Evolutionary conservation across 2,329 filamentous ascomycete genomes (phyloP).

Genomic region (Aureobasidium zeae): DNA sequence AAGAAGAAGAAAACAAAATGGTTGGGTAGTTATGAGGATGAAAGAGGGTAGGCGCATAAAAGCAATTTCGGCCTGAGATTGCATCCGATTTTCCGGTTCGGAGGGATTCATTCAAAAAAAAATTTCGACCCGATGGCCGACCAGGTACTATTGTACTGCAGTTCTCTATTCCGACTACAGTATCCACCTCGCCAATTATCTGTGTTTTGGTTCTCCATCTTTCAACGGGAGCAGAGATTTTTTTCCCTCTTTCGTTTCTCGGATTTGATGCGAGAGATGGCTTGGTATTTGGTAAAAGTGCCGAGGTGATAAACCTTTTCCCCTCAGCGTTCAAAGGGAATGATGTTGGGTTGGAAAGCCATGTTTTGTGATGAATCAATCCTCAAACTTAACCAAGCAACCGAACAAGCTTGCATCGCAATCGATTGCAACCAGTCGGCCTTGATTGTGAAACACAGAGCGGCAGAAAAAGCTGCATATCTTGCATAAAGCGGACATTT

Average conservation of each 20-base stretch:
- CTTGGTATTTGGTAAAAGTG: background rate
- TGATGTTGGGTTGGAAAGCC: background rate
- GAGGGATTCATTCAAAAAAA: too few relatives aligned
- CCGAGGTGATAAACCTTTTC: background rate
- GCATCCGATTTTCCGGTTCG: conserved; percentile 7
- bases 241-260: background rate
- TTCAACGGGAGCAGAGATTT: background rate
- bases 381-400: too few relatives aligned
- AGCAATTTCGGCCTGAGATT: conserved; percentile 1
- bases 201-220: background rate
- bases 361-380: too few relatives aligned
- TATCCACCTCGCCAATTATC: too few relatives aligned
- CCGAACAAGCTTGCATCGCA: too few relatives aligned
- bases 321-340: background rate
- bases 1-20: too few relatives aligned
- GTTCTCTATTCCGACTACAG: too few relatives aligned
- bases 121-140: too few relatives aligned
- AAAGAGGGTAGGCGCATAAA: background rate
- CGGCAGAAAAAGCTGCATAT: too few relatives aligned
- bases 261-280: background rate
- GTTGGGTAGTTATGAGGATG: too few relatives aligned
- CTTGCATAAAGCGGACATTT: too few relatives aligned
- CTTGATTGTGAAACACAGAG: conserved; percentile 5
- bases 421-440: conserved; percentile 1
- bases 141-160: too few relatives aligned